phyloP scores from a whole-genome alignment of 1,284 basidiomycete genomes.

The Trichosporon faecale region DNA sequence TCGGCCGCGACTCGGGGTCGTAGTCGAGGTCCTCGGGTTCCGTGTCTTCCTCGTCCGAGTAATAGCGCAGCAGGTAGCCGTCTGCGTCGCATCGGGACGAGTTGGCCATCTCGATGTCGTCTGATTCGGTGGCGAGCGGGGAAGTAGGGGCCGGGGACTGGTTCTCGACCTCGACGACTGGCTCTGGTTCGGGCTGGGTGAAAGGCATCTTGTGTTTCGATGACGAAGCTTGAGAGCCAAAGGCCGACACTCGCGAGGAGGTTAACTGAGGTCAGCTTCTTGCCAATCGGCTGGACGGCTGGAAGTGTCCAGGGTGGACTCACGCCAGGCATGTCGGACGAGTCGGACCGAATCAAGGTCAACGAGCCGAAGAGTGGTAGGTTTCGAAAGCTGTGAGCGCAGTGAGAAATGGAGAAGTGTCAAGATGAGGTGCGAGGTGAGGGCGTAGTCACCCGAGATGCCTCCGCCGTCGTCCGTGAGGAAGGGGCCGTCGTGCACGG shows the following conservation, averaged over 20 bases:
- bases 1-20: neutral
- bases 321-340: neutral
- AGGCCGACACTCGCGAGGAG: neutral
- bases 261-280: neutral
- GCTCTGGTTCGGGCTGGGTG: neutral
- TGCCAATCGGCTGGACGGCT: too few species aligned
- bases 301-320: neutral
- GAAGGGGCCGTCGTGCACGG: neutral
- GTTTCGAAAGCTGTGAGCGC: neutral
- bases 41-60: conserved; percentile 3
- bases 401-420: neutral
- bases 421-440: neutral
- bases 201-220: neutral
- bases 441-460: neutral
- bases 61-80: neutral
- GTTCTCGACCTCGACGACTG: neutral
- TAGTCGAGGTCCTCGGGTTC: conserved; percentile 1
- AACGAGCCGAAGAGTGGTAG: neutral
- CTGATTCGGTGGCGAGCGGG: neutral
- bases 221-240: neutral
- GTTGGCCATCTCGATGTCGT: neutral
- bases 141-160: neutral
- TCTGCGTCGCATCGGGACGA: neutral
- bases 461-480: neutral
- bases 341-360: too few species aligned